Percentiles rank a stretch among this genome's conserved stretches.
These are phyloP conservation scores for Ustilago loliicola DNA, from an alignment of 1,284 basidiomycete genomes.

Conservation along the genomic window DNA sequence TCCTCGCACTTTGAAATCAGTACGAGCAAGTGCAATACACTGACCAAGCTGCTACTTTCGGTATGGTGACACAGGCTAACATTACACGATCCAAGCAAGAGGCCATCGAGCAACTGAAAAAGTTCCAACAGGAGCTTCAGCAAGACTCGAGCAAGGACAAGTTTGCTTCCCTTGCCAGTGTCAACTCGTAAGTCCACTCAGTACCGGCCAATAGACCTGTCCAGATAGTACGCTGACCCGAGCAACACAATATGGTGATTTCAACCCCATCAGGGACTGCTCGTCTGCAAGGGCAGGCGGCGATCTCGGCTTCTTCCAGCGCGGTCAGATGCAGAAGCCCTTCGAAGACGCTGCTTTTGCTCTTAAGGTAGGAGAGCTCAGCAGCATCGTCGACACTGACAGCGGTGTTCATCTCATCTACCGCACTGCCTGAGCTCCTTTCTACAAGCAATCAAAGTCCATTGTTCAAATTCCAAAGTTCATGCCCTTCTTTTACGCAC, in stretches of 20 bases:
- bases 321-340: slow-evolving; percentile 95
- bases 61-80: slow-evolving; percentile 73
- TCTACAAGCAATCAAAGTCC: neutral
- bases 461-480: neutral
- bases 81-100: slow-evolving; percentile 93
- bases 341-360: slow-evolving; percentile 93
- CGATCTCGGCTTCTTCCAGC: slow-evolving; percentile 79
- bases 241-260: neutral
- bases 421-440: slow-evolving; percentile 82
- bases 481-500: neutral
- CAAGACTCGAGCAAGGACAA: slow-evolving; percentile 54
- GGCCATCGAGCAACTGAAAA: slow-evolving; percentile 80
- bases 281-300: slow-evolving; percentile 66
- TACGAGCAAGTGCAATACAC: neutral
- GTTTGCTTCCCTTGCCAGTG: slow-evolving; percentile 63
- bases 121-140: slow-evolving; percentile 56
- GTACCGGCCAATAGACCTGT: neutral
- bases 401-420: slow-evolving; percentile 96
- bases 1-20: neutral
- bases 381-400: slow-evolving; percentile 88
- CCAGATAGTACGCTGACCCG: neutral
- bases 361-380: slow-evolving; percentile 85
- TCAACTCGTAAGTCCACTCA: slow-evolving; percentile 59
- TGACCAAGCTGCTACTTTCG: neutral
- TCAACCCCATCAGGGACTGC: slow-evolving; percentile 59